Evolutionary conservation across 164 flowering plant species (phyloP).

Genomic region (Liquidambar formosana): DNA sequence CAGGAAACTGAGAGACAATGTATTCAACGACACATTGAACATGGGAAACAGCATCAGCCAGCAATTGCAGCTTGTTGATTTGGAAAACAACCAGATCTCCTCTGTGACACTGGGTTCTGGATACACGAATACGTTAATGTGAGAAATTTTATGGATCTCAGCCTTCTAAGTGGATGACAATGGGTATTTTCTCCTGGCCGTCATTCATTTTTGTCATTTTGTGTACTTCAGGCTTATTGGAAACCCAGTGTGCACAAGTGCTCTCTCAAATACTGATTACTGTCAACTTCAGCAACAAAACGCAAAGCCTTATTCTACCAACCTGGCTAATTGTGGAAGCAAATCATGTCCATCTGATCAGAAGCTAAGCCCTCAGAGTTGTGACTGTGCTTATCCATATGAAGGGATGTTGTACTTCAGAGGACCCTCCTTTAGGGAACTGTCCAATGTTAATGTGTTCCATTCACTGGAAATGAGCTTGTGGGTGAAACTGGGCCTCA

Average conservation of each 20-base stretch:
- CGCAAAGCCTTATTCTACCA: slow-evolving; percentile 58
- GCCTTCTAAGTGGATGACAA: not conserved
- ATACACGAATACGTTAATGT: slow-evolving; percentile 63
- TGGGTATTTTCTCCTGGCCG: not conserved
- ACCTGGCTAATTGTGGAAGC: slow-evolving; percentile 59
- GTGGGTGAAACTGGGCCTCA: slow-evolving; percentile 58
- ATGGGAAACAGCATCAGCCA: slow-evolving; percentile 62
- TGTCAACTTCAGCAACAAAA: slow-evolving; percentile 54
- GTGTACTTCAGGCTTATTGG: slow-evolving; percentile 55
- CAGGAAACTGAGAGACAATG: slow-evolving; percentile 79
- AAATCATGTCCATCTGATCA: slow-evolving; percentile 49
- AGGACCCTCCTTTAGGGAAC: slow-evolving; percentile 73
- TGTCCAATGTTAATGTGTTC: slow-evolving; percentile 59
- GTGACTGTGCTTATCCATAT: slow-evolving; percentile 81
- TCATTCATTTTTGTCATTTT: slow-evolving; percentile 1
- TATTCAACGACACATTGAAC: slow-evolving; percentile 53
- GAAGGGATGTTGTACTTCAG: slow-evolving; percentile 77
- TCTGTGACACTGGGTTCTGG: slow-evolving; percentile 35
- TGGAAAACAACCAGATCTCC: slow-evolving; percentile 64
- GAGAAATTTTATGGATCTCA: slow-evolving; percentile 18
- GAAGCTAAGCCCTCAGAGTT: slow-evolving; percentile 76
- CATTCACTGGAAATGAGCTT: slow-evolving; percentile 68
- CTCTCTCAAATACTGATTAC: slow-evolving; percentile 42
- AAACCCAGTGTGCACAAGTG: slow-evolving; percentile 67
- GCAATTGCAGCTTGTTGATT: slow-evolving; percentile 70